Percentiles rank a stretch among this genome's conserved stretches.
These are phyloP conservation scores for Heliosperma pusillum DNA, from an alignment of 148 eudicot genomes.

Conservation along the genomic window DNA sequence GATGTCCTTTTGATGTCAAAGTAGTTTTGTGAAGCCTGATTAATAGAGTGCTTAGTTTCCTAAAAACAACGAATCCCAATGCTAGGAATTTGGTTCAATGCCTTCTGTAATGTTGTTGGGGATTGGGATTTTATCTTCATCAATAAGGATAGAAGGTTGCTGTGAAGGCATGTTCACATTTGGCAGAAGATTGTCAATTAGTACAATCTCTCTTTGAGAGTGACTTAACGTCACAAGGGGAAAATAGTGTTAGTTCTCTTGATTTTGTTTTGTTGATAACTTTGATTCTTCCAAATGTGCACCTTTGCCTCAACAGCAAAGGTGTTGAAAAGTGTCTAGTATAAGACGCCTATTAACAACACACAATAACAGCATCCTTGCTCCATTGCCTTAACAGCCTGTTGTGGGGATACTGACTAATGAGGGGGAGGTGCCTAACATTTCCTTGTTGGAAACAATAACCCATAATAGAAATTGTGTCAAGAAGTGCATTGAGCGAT, in stretches of 20 bases:
- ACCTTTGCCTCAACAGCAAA: no score
- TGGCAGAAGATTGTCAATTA: not conserved
- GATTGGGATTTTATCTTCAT: not conserved
- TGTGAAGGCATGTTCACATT: not conserved
- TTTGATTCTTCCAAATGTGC: no score
- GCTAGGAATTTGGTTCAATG: not conserved
- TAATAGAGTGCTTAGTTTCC: not conserved
- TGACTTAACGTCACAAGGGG: not conserved
- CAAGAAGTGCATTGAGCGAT: not conserved
- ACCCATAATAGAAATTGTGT: not conserved
- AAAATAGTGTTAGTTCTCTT: not conserved
- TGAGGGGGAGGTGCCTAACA: not conserved
- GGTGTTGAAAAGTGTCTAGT: no score
- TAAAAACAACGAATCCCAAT: not conserved
- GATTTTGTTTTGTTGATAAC: not conserved
- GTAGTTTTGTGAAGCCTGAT: not conserved
- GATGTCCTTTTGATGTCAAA: not conserved
- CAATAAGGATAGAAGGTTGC: not conserved
- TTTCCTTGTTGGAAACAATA: not conserved
- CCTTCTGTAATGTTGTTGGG: not conserved
- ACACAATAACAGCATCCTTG: not conserved
- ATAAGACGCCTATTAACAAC: not conserved
- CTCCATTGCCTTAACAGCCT: not conserved
- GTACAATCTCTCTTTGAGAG: not conserved
- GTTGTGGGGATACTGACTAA: not conserved